These are phyloP conservation scores for Plasmodium falciparum DNA, from an alignment of 169 alveolate species.

Conservation along the genomic window DNA sequence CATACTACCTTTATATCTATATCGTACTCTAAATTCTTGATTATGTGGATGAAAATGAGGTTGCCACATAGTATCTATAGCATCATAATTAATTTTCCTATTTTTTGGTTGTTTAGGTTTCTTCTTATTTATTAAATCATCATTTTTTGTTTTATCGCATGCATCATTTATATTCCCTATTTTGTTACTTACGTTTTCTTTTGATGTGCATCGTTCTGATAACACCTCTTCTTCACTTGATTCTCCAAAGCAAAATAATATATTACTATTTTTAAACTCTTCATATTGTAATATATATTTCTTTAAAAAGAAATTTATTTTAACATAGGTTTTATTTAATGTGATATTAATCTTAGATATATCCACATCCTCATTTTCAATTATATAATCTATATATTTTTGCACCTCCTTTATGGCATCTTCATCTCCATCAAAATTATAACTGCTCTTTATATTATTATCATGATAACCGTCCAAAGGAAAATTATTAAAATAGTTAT, in stretches of 20 bases:
- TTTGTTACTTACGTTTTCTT: not conserved
- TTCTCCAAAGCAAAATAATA: constrained; percentile 68
- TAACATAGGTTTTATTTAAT: constrained; percentile 11
- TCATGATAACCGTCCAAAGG: too few relatives aligned
- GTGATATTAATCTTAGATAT: constrained; percentile 28
- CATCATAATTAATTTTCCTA: constrained; percentile 75
- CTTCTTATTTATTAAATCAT: constrained; percentile 5
- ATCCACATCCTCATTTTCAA: constrained; percentile 50
- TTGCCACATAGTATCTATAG: constrained; percentile 83
- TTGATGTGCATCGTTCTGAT: constrained; percentile 1
- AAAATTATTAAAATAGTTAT: too few relatives aligned
- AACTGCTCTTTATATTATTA: not conserved
- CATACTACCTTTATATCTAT: constrained; percentile 84
- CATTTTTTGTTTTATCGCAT: not conserved
- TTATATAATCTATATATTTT: constrained; percentile 27
- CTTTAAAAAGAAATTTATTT: constrained; percentile 28
- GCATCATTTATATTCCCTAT: not conserved
- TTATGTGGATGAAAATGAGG: constrained; percentile 86
- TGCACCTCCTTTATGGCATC: constrained; percentile 5
- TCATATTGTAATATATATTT: constrained; percentile 33
- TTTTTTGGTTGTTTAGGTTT: constrained; percentile 31
- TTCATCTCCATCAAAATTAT: not conserved
- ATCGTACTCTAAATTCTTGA: constrained; percentile 83
- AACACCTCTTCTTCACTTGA: constrained; percentile 66
- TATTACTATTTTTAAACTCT: constrained; percentile 38